Conservation (phyloP, 2,329 filamentous ascomycete species). For the Ceratocystis huliohia region DNA sequence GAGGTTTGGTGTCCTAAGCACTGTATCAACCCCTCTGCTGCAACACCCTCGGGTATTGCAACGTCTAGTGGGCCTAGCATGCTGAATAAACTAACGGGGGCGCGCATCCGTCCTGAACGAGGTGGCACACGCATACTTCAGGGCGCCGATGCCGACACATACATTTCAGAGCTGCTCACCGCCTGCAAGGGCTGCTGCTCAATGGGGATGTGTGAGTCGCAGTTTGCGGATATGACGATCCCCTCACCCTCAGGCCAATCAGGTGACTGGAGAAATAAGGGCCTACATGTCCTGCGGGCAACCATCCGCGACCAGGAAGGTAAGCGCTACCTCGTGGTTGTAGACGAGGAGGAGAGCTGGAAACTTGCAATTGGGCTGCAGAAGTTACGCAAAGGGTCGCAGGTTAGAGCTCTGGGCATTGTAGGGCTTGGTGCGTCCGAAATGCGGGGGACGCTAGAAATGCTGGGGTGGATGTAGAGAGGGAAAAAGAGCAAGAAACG, state of each 20-base stretch:
- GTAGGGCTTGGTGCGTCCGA: slow-evolving; percentile 43
- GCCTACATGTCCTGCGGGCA: slow-evolving; percentile 50
- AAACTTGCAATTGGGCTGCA: slow-evolving; percentile 52
- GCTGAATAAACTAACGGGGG: slow-evolving; percentile 36
- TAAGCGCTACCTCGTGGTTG: slow-evolving; percentile 52
- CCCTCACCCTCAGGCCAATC: slow-evolving; percentile 33
- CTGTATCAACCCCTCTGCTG: slow-evolving; percentile 38
- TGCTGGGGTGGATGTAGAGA: slow-evolving; percentile 40
- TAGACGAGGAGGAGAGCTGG: slow-evolving; percentile 54
- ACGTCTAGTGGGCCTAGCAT: slow-evolving; percentile 33
- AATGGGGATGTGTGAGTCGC: slow-evolving; percentile 37
- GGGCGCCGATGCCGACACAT: slow-evolving; percentile 54
- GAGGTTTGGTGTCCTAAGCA: slow-evolving; percentile 73
- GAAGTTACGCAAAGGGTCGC: slow-evolving; percentile 46
- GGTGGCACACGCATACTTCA: slow-evolving; percentile 41
- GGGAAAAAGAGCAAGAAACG: background rate
- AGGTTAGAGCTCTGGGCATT: slow-evolving; percentile 47
- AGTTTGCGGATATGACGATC: slow-evolving; percentile 34
- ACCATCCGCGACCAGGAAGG: slow-evolving; percentile 53
- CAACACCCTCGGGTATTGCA: slow-evolving; percentile 29
- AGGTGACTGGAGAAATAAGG: slow-evolving; percentile 42
- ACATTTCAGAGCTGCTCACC: slow-evolving; percentile 48
- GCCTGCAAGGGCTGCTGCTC: slow-evolving; percentile 54
- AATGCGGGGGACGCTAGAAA: slow-evolving; percentile 42
- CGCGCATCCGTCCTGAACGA: slow-evolving; percentile 36